phyloP scores from a whole-genome alignment of 1,284 basidiomycete species.

The Sparassis latifolia region DNA sequence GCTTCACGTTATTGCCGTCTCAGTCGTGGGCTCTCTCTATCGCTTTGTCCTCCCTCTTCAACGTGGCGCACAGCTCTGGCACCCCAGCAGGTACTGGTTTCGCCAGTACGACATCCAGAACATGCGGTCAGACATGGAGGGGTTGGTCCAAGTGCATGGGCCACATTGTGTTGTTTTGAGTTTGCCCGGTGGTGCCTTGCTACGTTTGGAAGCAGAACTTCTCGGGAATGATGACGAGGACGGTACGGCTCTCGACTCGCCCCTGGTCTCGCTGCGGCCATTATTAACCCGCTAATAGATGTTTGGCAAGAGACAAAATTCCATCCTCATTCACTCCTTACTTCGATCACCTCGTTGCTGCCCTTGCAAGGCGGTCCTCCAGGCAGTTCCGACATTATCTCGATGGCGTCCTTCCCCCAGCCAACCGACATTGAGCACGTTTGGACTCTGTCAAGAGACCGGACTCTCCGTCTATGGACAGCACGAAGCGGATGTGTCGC shows the following conservation, averaged over 20 bases:
- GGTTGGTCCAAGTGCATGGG: constrained; percentile 66
- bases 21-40: constrained; percentile 69
- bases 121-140: constrained; percentile 34
- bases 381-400: constrained; percentile 53
- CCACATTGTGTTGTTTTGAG: constrained; percentile 64
- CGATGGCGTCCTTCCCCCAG: constrained; percentile 60
- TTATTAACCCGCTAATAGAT: constrained; percentile 29
- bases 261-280: not conserved
- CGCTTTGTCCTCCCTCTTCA: constrained; percentile 65
- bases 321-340: constrained; percentile 56
- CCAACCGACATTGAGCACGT: constrained; percentile 67
- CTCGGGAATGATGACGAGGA: constrained; percentile 34
- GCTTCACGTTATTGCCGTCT: constrained; percentile 69
- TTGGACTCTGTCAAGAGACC: constrained; percentile 87
- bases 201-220: constrained; percentile 63
- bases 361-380: constrained; percentile 40
- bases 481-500: constrained; percentile 62
- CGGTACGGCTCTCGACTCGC: constrained; percentile 34
- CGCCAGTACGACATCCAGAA: constrained; percentile 57
- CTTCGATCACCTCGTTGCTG: constrained; percentile 61
- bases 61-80: constrained; percentile 49
- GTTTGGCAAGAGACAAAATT: constrained; percentile 63
- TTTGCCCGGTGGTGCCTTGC: constrained; percentile 60
- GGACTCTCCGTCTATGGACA: constrained; percentile 80
- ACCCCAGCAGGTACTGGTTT: constrained; percentile 46